A percentile compares a stretch with the other conserved stretches of the same genome.
These are phyloP conservation scores for Cytospora schulzeri DNA, from an alignment of 2,329 filamentous ascomycete genomes.

Conservation along the genomic window DNA sequence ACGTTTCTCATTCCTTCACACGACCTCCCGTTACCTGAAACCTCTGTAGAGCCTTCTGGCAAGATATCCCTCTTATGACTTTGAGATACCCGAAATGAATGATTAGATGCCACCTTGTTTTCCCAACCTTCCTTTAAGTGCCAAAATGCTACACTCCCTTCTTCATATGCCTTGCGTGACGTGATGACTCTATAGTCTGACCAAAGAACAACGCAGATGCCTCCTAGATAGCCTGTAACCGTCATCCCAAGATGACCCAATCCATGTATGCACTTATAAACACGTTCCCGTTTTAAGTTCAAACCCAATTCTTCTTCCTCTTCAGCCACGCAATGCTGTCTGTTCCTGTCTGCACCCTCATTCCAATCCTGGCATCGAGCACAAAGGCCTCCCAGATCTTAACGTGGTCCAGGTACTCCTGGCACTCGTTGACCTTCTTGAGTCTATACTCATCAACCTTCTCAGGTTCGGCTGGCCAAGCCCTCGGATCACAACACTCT, in stretches of 20 bases:
- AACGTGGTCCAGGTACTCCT: conserved; percentile 66
- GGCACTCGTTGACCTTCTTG: conserved; percentile 61
- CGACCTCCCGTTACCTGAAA: background rate
- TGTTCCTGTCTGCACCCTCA: conserved; percentile 71
- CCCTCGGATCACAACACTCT: conserved; percentile 53
- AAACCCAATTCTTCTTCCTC: conserved; percentile 43
- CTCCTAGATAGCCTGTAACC: background rate
- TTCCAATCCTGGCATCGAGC: conserved; percentile 72
- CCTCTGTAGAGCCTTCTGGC: background rate
- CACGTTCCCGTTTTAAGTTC: background rate
- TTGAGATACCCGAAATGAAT: conserved; percentile 10
- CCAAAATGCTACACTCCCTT: conserved; percentile 3
- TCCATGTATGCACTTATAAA: background rate
- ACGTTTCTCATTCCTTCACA: background rate
- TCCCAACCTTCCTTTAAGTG: background rate
- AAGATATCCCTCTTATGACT: background rate
- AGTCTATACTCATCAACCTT: conserved; percentile 42
- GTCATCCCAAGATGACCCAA: background rate
- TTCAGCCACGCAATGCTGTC: conserved; percentile 64
- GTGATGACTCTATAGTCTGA: background rate
- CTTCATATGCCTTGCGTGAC: background rate
- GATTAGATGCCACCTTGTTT: background rate
- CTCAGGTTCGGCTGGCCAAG: conserved; percentile 32
- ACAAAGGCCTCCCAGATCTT: conserved; percentile 72
- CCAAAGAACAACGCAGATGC: background rate